phyloP scores from a whole-genome alignment of 768 basidiomycete species.

The Calocera cornea region DNA sequence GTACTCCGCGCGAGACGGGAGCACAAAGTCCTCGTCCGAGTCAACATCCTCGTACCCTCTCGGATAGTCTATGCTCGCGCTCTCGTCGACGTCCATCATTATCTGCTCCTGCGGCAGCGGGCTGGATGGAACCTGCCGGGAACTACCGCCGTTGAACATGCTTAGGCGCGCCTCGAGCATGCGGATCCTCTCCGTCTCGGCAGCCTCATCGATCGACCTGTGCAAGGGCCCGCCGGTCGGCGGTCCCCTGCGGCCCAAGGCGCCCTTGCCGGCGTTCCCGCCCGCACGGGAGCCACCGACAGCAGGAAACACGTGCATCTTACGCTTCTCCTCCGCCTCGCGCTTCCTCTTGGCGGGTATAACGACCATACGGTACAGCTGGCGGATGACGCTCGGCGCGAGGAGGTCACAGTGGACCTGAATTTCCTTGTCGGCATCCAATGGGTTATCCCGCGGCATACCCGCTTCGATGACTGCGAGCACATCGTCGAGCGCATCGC shows the following conservation, averaged over 20 bases:
- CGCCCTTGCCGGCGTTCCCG: constrained; percentile 16
- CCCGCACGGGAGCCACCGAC: constrained; percentile 17
- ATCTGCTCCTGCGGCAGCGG: constrained; percentile 2
- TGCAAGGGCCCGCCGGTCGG: constrained; percentile 74
- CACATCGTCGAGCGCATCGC: constrained; percentile 68
- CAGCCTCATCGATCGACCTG: constrained; percentile 94
- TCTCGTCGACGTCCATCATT: constrained; percentile 15
- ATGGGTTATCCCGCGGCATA: constrained; percentile 36
- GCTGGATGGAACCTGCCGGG: constrained; percentile 23
- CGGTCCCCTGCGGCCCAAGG: constrained; percentile 14
- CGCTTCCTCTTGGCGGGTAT: constrained; percentile 35
- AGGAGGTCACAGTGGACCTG: constrained; percentile 93
- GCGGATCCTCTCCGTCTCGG: constrained; percentile 89
- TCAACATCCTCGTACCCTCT: constrained; percentile 19
- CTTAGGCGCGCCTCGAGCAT: constrained; percentile 78
- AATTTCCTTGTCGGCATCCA: constrained; percentile 60
- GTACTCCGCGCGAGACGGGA: not conserved
- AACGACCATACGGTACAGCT: constrained; percentile 91
- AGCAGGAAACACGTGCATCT: constrained; percentile 8
- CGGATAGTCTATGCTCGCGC: constrained; percentile 19
- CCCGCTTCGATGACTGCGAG: constrained; percentile 92
- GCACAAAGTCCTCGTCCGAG: constrained; percentile 3
- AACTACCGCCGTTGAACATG: constrained; percentile 36
- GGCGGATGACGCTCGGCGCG: constrained; percentile 72
- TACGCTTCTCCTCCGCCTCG: constrained; percentile 27